These are phyloP conservation scores for Boletellus deceptivus DNA, from an alignment of 1,284 basidiomycete species.

Conservation along the genomic window DNA sequence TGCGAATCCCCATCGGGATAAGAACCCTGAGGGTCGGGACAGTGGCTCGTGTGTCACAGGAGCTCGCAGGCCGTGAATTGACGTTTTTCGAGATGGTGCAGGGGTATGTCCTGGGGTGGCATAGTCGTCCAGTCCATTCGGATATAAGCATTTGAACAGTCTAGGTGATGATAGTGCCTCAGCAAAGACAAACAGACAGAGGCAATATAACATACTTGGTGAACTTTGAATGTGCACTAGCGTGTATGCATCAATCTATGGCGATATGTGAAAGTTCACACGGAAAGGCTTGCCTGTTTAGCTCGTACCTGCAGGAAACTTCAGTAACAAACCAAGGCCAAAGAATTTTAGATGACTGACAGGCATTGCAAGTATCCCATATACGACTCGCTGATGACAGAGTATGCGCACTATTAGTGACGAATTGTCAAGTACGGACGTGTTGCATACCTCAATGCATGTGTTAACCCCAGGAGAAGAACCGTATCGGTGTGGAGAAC, in stretches of 20 bases:
- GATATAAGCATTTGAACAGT: conserved; percentile 72
- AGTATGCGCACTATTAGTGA: not conserved
- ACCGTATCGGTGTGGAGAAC: conserved; percentile 69
- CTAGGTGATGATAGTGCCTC: conserved; percentile 35
- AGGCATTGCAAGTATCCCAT: conserved; percentile 78
- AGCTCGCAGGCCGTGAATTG: conserved; percentile 25
- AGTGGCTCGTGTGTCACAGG: conserved; percentile 24
- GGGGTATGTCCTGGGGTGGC: conserved; percentile 48
- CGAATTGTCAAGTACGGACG: not conserved
- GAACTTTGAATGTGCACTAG: conserved; percentile 71
- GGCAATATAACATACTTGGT: conserved; percentile 47
- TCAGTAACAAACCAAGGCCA: conserved; percentile 5
- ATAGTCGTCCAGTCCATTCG: conserved; percentile 57
- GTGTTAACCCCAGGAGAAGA: conserved; percentile 64
- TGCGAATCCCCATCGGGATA: conserved; percentile 34
- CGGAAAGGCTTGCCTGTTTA: conserved; percentile 50
- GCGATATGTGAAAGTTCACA: conserved; percentile 8
- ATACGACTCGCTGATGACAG: conserved; percentile 59
- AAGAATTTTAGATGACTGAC: conserved; percentile 36
- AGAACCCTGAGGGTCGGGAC: conserved; percentile 33
- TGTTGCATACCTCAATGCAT: conserved; percentile 58
- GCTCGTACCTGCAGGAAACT: conserved; percentile 43
- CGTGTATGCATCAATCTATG: conserved; percentile 6
- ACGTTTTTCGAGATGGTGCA: conserved; percentile 41
- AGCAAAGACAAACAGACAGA: not conserved